These are phyloP conservation scores for Suillus paluster DNA, from an alignment of 768 basidiomycete species.

Conservation along the genomic window DNA sequence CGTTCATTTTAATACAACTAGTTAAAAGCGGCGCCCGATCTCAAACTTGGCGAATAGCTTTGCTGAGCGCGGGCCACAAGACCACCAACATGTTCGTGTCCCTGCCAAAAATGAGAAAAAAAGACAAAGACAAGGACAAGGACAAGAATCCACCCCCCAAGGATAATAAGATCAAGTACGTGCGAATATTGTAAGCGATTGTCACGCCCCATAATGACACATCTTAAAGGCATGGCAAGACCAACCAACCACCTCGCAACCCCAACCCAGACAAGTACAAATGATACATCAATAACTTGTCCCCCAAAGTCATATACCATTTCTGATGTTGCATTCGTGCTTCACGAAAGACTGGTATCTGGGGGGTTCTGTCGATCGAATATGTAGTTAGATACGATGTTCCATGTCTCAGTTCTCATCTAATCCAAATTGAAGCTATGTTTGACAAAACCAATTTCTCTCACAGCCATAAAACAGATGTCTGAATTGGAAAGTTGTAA, in stretches of 20 bases:
- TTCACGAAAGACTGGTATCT: neutral
- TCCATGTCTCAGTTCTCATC: neutral
- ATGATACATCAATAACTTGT: neutral
- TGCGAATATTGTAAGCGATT: neutral
- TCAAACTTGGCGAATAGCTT: neutral
- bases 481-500: neutral
- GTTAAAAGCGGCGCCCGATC: neutral
- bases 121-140: no score
- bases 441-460: neutral
- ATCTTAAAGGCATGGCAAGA: neutral
- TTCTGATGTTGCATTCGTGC: neutral
- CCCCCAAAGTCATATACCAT: neutral
- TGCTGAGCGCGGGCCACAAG: neutral
- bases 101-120: neutral
- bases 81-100: neutral
- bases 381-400: neutral
- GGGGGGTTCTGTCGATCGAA: neutral
- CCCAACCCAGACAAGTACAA: neutral
- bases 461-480: neutral
- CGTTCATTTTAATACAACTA: neutral
- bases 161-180: neutral
- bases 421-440: no score
- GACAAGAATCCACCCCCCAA: rapidly evolving
- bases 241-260: neutral
- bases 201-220: neutral